Conservation (phyloP, 1,284 basidiomycete genomes). For the Rhodotorula sp. region DNA sequence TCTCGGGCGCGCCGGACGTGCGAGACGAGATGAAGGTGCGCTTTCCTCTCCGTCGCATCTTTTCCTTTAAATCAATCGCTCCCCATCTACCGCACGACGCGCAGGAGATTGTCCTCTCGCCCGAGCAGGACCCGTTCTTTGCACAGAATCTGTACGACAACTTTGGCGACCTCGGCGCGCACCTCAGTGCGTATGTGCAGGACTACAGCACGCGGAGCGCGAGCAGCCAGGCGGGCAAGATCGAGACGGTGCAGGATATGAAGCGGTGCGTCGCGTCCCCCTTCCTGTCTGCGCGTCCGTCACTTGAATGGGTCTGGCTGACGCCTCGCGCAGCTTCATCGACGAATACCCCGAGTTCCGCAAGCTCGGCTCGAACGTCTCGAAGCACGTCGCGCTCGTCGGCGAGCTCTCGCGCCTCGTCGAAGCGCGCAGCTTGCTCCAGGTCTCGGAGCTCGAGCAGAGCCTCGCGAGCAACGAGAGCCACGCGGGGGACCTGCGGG, state of each 20-base stretch:
- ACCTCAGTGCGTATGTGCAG: slow-evolving; percentile 89
- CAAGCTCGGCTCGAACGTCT: slow-evolving; percentile 95
- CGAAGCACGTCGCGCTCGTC: slow-evolving; percentile 95
- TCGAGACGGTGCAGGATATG: slow-evolving; percentile 97
- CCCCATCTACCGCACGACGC: not conserved
- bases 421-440: slow-evolving; percentile 78
- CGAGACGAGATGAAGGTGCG: slow-evolving; percentile 76
- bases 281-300: not conserved
- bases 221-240: slow-evolving; percentile 69
- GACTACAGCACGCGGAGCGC: slow-evolving; percentile 83
- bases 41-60: not conserved
- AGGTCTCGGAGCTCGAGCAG: slow-evolving; percentile 94
- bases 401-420: slow-evolving; percentile 93
- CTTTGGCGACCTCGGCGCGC: slow-evolving; percentile 94
- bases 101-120: slow-evolving; percentile 91
- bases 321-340: slow-evolving; percentile 62
- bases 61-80: slow-evolving; percentile 1
- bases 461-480: slow-evolving; percentile 89
- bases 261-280: slow-evolving; percentile 59
- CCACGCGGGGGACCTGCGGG: slow-evolving; percentile 75
- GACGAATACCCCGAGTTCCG: slow-evolving; percentile 98
- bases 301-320: not conserved
- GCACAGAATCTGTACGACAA: slow-evolving; percentile 87
- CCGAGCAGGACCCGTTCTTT: slow-evolving; percentile 92
- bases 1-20: slow-evolving; percentile 82